Evolutionary conservation across 495 filamentous ascomycete species (phyloP).

Genomic region (Penicillium fimorum): DNA sequence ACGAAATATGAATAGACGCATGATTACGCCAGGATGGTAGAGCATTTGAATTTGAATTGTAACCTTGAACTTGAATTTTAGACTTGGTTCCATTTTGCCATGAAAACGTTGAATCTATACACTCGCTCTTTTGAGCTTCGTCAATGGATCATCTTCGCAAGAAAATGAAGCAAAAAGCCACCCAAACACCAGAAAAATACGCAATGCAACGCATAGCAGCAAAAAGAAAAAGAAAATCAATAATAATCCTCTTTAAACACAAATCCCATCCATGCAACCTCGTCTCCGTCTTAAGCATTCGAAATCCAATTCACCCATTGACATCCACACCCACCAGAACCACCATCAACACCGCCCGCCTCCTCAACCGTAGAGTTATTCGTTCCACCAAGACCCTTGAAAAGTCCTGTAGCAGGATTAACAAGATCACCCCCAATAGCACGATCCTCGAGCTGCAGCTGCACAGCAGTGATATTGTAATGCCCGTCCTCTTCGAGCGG

Average conservation of each 20-base stretch:
- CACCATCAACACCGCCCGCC: slow-evolving; percentile 64
- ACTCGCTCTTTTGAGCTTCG: background rate
- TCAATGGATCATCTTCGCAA: background rate
- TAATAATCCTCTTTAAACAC: background rate
- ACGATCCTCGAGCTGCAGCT: slow-evolving; percentile 59
- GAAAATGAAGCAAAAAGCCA: background rate
- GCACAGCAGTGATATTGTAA: slow-evolving; percentile 51
- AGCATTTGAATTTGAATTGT: background rate
- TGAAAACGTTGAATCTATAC: background rate
- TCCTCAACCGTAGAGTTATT: slow-evolving; percentile 23
- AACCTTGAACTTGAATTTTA: background rate
- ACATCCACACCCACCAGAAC: slow-evolving; percentile 71
- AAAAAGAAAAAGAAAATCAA: background rate
- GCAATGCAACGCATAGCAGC: background rate
- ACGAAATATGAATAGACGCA: background rate
- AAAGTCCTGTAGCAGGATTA: slow-evolving; percentile 54
- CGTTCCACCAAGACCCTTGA: slow-evolving; percentile 25
- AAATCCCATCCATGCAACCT: background rate
- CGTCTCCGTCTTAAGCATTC: background rate
- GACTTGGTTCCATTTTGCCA: background rate
- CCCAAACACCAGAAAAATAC: background rate
- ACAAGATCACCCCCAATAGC: slow-evolving; percentile 58
- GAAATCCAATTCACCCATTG: slow-evolving; percentile 66
- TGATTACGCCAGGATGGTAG: background rate
- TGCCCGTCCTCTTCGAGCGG: slow-evolving; percentile 50